Evolutionary conservation across 352 stramenopile species (phyloP).

Genomic region (Globisporangium perplexum): DNA sequence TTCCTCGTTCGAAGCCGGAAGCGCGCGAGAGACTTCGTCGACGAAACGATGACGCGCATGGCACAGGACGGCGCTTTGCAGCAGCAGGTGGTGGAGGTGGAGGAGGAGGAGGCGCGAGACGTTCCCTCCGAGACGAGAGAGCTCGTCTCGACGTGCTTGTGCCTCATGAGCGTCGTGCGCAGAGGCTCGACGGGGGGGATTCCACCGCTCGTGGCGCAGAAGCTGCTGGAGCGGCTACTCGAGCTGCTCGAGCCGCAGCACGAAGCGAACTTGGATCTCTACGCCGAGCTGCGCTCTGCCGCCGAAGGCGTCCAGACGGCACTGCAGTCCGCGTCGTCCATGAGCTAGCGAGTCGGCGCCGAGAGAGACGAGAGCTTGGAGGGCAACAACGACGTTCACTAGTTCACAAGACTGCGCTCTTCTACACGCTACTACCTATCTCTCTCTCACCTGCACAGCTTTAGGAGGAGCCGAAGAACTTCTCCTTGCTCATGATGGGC

Average conservation of each 20-base stretch:
- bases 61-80: not conserved
- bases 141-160: conserved; percentile 47
- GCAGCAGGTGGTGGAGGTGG: not conserved
- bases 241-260: conserved; percentile 48
- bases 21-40: conserved; percentile 7
- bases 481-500: conserved; percentile 27
- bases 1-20: conserved; percentile 45
- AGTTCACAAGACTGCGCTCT: too few relatives aligned
- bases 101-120: too few relatives aligned
- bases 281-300: conserved; percentile 37
- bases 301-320: conserved; percentile 9
- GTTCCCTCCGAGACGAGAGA: conserved; percentile 38
- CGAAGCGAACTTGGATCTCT: conserved; percentile 60
- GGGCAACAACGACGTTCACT: too few relatives aligned
- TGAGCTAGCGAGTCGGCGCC: too few relatives aligned
- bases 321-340: not conserved
- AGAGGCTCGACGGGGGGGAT: conserved; percentile 12
- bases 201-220: conserved; percentile 46
- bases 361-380: not conserved
- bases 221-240: conserved; percentile 54
- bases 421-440: not conserved
- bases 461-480: conserved; percentile 4
- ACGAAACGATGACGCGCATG: conserved; percentile 11
- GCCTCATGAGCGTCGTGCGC: conserved; percentile 46
- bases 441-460: not conserved